Conservation (phyloP, 176 grass and related monocot genomes). For the Musa beccarii region DNA sequence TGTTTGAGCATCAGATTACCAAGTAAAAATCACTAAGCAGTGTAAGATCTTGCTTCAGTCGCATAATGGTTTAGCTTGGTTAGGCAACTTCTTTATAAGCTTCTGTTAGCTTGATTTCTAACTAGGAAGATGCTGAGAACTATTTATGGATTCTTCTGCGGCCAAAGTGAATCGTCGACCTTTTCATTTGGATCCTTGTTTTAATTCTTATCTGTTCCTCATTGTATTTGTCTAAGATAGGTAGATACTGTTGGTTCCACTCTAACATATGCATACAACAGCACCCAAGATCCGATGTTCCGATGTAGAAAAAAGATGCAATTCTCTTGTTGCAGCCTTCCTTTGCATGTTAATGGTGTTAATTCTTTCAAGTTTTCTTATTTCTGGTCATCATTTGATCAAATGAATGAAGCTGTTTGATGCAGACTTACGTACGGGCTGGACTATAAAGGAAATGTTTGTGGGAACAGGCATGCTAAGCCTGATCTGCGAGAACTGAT, state of each 20-base stretch:
- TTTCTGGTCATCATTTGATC: not conserved
- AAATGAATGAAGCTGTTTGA: not conserved
- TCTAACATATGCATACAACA: not conserved
- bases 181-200: not conserved
- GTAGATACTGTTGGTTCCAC: not conserved
- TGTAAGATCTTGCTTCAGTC: not conserved
- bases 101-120: not conserved
- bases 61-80: not conserved
- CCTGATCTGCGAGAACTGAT: constrained; percentile 68
- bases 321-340: too few species aligned
- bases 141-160: not conserved
- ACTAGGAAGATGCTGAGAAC: not conserved
- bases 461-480: constrained; percentile 54
- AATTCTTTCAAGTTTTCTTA: not conserved
- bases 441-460: constrained; percentile 92
- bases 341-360: not conserved
- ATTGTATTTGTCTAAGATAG: not conserved
- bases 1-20: not conserved
- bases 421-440: constrained; percentile 77
- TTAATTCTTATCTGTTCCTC: not conserved
- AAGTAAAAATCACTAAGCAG: not conserved
- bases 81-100: not conserved
- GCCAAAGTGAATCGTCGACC: not conserved
- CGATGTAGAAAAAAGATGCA: too few species aligned
- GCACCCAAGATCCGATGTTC: not conserved